Evolutionary conservation across 129 eudicot species (phyloP).

Genomic region (Pseudognaphalium luteoalbum): DNA sequence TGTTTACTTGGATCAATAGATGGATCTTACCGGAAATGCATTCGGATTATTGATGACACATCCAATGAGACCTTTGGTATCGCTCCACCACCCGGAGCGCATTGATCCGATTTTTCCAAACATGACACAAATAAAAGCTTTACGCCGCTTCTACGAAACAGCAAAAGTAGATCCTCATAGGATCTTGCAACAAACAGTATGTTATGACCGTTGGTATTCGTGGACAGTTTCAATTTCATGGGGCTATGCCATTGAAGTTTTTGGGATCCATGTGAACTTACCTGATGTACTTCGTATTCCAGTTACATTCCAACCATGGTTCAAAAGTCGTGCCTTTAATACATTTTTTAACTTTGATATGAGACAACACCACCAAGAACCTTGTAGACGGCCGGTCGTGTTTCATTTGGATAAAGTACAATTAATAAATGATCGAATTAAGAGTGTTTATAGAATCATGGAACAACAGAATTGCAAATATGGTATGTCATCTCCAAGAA

Average conservation of each 20-base stretch:
- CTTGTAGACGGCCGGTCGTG: constrained; percentile 57
- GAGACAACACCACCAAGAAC: constrained; percentile 48
- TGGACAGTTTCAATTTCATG: constrained; percentile 68
- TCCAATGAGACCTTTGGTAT: constrained; percentile 61
- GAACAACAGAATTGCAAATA: constrained; percentile 38
- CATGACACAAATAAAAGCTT: constrained; percentile 47
- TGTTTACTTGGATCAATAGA: constrained; percentile 13
- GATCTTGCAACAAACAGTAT: constrained; percentile 64
- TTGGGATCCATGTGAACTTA: constrained; percentile 58
- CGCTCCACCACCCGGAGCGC: constrained; percentile 75
- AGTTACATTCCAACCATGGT: constrained; percentile 72
- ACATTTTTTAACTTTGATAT: constrained; percentile 63
- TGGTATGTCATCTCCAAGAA: constrained; percentile 57
- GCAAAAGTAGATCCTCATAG: constrained; percentile 54
- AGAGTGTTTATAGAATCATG: constrained; percentile 35
- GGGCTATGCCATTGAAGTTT: constrained; percentile 78
- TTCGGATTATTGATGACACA: constrained; percentile 73
- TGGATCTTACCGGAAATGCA: constrained; percentile 62
- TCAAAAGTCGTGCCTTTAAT: constrained; percentile 34
- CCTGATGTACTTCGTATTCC: constrained; percentile 61
- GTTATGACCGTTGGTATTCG: constrained; percentile 57
- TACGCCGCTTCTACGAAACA: constrained; percentile 62
- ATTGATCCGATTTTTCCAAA: constrained; percentile 81
- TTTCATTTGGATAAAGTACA: constrained; percentile 53
- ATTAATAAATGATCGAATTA: constrained; percentile 32